Percentiles rank a stretch among this genome's conserved stretches.
Conservation (phyloP, 1,284 basidiomycete species). For the Xerocomus minutiporus region DNA sequence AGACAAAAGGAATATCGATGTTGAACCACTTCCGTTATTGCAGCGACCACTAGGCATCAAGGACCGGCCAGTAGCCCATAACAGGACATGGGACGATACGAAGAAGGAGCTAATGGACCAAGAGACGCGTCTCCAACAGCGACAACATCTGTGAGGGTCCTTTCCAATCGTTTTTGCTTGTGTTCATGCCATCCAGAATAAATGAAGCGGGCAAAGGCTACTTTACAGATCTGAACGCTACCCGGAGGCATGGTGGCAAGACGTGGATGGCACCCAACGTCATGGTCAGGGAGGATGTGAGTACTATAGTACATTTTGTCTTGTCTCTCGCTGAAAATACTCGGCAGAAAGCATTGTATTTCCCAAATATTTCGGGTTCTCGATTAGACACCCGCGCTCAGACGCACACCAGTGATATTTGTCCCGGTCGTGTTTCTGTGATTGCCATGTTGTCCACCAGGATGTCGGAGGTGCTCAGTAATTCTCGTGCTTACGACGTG, state of each 20-base stretch:
- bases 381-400: conserved; percentile 52
- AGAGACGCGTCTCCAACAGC: conserved; percentile 66
- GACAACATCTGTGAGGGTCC: conserved; percentile 67
- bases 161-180: neutral
- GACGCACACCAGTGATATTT: conserved; percentile 76
- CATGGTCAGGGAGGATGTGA: conserved; percentile 84
- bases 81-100: conserved; percentile 62
- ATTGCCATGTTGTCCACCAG: conserved; percentile 78
- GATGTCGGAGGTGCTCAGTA: conserved; percentile 71
- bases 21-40: conserved; percentile 49
- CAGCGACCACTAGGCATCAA: conserved; percentile 65
- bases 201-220: conserved; percentile 87
- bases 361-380: conserved; percentile 84
- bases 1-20: neutral
- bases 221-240: conserved; percentile 85
- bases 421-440: conserved; percentile 72
- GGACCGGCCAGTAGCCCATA: conserved; percentile 63
- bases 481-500: neutral
- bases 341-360: conserved; percentile 79
- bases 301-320: conserved; percentile 29
- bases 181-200: conserved; percentile 48
- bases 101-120: conserved; percentile 70
- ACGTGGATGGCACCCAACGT: conserved; percentile 91
- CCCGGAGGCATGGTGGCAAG: conserved; percentile 85
- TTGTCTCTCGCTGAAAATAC: conserved; percentile 5